Evolutionary conservation across 371 early-diverging fungal genomes (phyloP).

Genomic region (Mortierella sp.): DNA sequence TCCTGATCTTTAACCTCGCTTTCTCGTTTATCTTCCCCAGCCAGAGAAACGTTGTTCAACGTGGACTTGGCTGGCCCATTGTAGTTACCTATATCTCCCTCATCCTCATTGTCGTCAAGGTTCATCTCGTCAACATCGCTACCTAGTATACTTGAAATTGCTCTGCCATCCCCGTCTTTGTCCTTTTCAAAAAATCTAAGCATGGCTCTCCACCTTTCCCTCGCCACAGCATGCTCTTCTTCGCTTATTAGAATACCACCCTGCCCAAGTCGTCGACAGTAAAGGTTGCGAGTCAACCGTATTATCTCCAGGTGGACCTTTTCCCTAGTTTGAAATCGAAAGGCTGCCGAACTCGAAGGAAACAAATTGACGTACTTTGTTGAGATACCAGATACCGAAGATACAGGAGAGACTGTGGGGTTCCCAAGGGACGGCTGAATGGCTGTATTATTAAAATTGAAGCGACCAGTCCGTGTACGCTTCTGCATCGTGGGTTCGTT

Average conservation of each 20-base stretch:
- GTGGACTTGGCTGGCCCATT: background rate
- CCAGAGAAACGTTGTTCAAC: background rate
- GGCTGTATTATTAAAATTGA: background rate
- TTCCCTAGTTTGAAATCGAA: constrained; percentile 26
- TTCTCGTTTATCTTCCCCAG: background rate
- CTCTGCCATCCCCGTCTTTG: constrained; percentile 26
- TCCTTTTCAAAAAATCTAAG: constrained; percentile 40
- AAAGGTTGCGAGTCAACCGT: constrained; percentile 42
- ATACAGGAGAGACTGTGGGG: background rate
- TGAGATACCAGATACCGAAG: background rate
- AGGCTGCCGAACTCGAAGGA: constrained; percentile 29
- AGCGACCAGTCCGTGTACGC: constrained; percentile 12
- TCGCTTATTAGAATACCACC: constrained; percentile 20
- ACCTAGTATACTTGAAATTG: constrained; percentile 17
- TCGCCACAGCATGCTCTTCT: constrained; percentile 24
- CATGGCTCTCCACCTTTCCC: constrained; percentile 44
- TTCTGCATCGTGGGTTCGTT: constrained; percentile 3
- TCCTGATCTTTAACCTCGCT: background rate
- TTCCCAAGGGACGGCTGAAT: background rate
- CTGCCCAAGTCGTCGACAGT: constrained; percentile 35
- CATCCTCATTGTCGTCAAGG: constrained; percentile 20
- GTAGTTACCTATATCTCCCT: constrained; percentile 6
- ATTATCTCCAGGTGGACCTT: constrained; percentile 37
- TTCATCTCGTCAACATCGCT: constrained; percentile 50
- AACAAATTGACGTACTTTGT: constrained; percentile 26